phyloP scores from a whole-genome alignment of 208 protist species.

The Leishmania tarentolae region DNA sequence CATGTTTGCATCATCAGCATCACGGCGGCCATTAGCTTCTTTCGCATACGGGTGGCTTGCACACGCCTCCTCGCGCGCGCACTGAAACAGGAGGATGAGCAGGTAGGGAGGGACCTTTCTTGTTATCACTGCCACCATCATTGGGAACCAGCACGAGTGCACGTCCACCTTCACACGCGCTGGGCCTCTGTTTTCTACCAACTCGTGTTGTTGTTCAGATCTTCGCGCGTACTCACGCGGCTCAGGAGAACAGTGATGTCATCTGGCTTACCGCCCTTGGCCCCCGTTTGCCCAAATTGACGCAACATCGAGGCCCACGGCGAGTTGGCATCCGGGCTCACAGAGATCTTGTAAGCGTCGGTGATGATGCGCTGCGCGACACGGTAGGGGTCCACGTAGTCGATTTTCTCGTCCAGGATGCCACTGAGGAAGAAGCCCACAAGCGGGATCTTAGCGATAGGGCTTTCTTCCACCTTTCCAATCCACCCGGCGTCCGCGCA shows the following conservation, averaged over 20 bases:
- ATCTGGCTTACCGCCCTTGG: conserved; percentile 89
- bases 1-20: not conserved
- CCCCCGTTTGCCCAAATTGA: conserved; percentile 66
- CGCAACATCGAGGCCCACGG: conserved; percentile 88
- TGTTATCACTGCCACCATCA: not conserved
- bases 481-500: conserved; percentile 83
- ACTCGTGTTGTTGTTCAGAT: conserved; percentile 57
- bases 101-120: not conserved
- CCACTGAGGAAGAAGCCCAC: conserved; percentile 81
- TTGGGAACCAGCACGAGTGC: not conserved
- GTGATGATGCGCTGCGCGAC: conserved; percentile 88
- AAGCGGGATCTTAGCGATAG: conserved; percentile 70
- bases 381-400: conserved; percentile 87
- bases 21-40: not conserved
- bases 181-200: conserved; percentile 48
- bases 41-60: not conserved
- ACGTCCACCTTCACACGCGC: not conserved
- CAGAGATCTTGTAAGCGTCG: conserved; percentile 78
- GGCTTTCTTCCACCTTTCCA: conserved; percentile 65
- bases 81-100: not conserved
- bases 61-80: not conserved
- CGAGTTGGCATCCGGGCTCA: conserved; percentile 66
- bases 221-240: conserved; percentile 83
- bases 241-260: conserved; percentile 91
- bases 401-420: conserved; percentile 64